Evolutionary conservation across 1,284 basidiomycete genomes (phyloP).

Genomic region (Austroboletus novae-zelandiae): DNA sequence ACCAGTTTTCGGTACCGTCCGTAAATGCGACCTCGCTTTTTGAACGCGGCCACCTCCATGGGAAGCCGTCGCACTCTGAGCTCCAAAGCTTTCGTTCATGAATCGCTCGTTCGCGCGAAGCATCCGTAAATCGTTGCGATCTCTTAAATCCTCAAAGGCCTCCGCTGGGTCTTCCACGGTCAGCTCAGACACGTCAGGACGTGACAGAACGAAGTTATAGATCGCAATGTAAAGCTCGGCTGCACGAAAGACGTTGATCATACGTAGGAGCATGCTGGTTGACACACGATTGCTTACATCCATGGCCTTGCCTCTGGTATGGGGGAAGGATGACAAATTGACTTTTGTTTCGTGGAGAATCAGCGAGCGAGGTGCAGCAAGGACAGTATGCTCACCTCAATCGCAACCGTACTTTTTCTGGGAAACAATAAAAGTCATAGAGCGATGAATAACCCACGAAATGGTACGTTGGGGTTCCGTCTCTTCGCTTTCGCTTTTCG

Average conservation of each 20-base stretch:
- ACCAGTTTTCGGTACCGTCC: conserved; percentile 35
- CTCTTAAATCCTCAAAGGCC: conserved; percentile 91
- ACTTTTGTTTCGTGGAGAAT: conserved; percentile 36
- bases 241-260: conserved; percentile 30
- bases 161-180: conserved; percentile 98
- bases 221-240: conserved; percentile 88
- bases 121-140: conserved; percentile 87
- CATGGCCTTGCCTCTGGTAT: conserved; percentile 88
- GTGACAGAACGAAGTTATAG: conserved; percentile 72
- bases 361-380: background rate
- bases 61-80: conserved; percentile 18
- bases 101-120: conserved; percentile 67
- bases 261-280: background rate
- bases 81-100: conserved; percentile 59
- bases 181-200: conserved; percentile 77
- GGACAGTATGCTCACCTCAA: conserved; percentile 59
- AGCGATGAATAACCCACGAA: conserved; percentile 91
- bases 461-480: conserved; percentile 68
- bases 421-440: conserved; percentile 93
- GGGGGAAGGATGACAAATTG: conserved; percentile 95
- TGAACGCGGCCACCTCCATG: conserved; percentile 48
- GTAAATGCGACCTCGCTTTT: conserved; percentile 36
- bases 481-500: conserved; percentile 73
- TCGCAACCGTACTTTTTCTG: conserved; percentile 81
- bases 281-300: conserved; percentile 56